Evolutionary conservation across 2,329 filamentous ascomycete genomes (phyloP).

Genomic region (Aciculosporium take): DNA sequence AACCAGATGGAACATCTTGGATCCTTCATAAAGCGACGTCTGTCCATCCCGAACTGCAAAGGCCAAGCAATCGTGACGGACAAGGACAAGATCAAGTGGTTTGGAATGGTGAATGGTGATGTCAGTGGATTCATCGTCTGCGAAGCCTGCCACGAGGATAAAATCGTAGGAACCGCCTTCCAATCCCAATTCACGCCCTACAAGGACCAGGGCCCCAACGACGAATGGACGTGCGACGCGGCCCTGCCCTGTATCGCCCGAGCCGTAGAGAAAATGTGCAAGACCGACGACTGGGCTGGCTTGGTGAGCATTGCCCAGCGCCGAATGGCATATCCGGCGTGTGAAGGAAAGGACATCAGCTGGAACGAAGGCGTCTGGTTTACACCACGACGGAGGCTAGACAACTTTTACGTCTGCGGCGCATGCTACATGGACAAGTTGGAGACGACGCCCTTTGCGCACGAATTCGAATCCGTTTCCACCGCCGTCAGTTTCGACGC

Average conservation of each 20-base stretch:
- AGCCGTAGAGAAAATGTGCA: constrained; percentile 9
- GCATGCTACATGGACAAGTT: constrained; percentile 22
- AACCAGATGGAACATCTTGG: constrained; percentile 14
- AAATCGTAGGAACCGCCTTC: constrained; percentile 15
- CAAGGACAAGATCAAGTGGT: constrained; percentile 19
- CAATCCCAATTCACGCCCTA: constrained; percentile 16
- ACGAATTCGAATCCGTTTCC: constrained; percentile 14
- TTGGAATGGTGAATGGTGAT: constrained; percentile 13
- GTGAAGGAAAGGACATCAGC: constrained; percentile 15
- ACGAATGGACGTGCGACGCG: constrained; percentile 21
- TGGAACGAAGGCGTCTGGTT: constrained; percentile 16
- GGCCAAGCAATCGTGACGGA: constrained; percentile 10
- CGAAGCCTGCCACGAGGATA: constrained; percentile 24
- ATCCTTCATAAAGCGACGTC: constrained; percentile 16
- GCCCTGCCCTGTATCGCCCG: constrained; percentile 14
- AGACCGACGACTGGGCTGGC: constrained; percentile 16
- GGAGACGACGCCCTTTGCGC: constrained; percentile 14
- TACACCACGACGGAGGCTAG: constrained; percentile 11
- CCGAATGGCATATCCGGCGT: constrained; percentile 13
- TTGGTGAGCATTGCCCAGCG: constrained; percentile 13
- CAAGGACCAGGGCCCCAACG: constrained; percentile 12
- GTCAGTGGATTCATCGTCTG: constrained; percentile 22
- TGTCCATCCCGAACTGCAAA: constrained; percentile 17
- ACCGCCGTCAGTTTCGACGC: constrained; percentile 11
- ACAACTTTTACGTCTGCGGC: constrained; percentile 18